These are phyloP conservation scores for Pestalotiopsis sp. DNA, from an alignment of 2,329 filamentous ascomycete genomes.

Conservation along the genomic window DNA sequence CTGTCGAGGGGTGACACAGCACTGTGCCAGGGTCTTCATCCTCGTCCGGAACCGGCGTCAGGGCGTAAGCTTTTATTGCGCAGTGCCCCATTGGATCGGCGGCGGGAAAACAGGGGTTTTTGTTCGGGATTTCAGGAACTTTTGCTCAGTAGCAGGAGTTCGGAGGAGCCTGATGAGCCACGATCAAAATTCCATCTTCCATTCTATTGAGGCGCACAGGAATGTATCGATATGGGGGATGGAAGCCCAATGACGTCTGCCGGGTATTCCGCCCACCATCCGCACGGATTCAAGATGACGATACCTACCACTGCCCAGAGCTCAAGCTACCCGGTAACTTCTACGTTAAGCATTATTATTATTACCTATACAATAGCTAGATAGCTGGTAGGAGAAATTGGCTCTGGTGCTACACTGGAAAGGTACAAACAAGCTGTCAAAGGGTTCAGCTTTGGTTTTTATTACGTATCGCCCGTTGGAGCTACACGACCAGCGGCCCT, in stretches of 20 bases:
- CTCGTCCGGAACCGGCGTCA: slow-evolving; percentile 3
- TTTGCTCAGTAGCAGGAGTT: not conserved
- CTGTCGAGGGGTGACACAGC: not conserved
- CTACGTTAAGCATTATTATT: too few species aligned
- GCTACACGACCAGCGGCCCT: not conserved
- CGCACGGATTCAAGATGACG: not conserved
- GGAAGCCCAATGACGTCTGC: not conserved
- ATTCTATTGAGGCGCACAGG: not conserved
- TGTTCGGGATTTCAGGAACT: not conserved
- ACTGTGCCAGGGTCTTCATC: not conserved
- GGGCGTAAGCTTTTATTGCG: not conserved
- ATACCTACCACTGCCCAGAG: not conserved
- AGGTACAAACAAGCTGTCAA: not conserved
- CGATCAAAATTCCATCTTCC: not conserved
- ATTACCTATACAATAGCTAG: not conserved
- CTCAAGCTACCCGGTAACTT: not conserved
- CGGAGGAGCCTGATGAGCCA: not conserved
- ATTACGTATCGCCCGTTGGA: not conserved
- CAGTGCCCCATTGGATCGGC: slow-evolving; percentile 2
- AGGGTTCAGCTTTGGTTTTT: not conserved
- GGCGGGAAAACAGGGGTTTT: not conserved
- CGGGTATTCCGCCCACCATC: not conserved
- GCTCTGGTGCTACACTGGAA: not conserved
- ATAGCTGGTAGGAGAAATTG: not conserved
- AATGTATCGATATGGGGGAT: not conserved